phyloP scores from a whole-genome alignment of 2,329 filamentous ascomycete genomes.

The Pseudopyrenochaeta lycopersici region DNA sequence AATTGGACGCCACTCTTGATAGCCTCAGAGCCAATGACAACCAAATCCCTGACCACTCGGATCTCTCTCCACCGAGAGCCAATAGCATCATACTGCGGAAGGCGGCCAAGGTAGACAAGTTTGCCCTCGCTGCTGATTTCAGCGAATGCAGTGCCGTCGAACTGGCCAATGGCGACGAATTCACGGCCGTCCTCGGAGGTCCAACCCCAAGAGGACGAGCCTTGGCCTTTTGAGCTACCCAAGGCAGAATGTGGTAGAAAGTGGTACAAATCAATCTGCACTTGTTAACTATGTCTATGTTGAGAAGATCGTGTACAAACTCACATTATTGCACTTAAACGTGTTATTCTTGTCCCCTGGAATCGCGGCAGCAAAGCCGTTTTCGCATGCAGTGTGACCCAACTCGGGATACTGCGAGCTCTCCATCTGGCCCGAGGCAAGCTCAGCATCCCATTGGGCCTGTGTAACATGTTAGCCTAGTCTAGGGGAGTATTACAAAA shows the following conservation, averaged over 20 bases:
- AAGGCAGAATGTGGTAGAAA: constrained; percentile 63
- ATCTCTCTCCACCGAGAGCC: constrained; percentile 62
- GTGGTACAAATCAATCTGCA: constrained; percentile 61
- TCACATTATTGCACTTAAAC: constrained; percentile 48
- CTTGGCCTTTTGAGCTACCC: constrained; percentile 53
- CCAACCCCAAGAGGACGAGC: constrained; percentile 62
- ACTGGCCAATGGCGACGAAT: constrained; percentile 62
- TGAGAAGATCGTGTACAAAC: background rate
- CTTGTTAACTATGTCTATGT: constrained; percentile 10
- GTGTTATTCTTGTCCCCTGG: constrained; percentile 45
- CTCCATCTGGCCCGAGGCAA: constrained; percentile 36
- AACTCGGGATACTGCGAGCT: constrained; percentile 40
- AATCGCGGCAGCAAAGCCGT: constrained; percentile 45
- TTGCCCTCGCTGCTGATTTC: constrained; percentile 57
- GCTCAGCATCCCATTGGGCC: constrained; percentile 36
- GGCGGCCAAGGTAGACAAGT: constrained; percentile 60
- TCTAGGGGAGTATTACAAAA: too few relatives aligned
- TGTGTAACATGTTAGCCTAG: constrained; percentile 12
- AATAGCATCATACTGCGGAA: constrained; percentile 56
- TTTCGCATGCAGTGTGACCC: constrained; percentile 38
- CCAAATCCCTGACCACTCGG: constrained; percentile 48
- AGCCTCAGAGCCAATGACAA: constrained; percentile 47
- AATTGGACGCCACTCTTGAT: constrained; percentile 64
- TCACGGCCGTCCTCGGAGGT: constrained; percentile 60
- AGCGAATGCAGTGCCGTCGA: constrained; percentile 40